These are phyloP conservation scores for Yarrowia deformans DNA, from an alignment of 805 yeast species.

Conservation along the genomic window DNA sequence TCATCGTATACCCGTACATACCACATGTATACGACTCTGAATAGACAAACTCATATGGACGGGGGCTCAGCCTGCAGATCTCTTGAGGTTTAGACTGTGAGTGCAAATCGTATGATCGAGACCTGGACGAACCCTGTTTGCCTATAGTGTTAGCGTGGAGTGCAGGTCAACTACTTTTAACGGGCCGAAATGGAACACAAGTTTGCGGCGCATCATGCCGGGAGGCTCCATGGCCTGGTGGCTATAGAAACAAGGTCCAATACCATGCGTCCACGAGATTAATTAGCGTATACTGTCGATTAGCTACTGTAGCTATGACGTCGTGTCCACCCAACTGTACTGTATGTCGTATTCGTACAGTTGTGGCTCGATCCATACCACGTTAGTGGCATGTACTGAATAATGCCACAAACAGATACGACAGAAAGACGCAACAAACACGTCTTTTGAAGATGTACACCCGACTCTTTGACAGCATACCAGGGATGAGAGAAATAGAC, in stretches of 20 bases:
- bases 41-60: neutral
- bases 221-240: no score
- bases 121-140: neutral
- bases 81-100: neutral
- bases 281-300: neutral
- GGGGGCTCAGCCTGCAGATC: conserved; percentile 36
- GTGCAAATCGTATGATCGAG: conserved; percentile 22
- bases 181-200: conserved; percentile 7
- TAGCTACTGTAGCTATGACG: no score
- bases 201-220: no score
- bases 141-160: conserved; percentile 11
- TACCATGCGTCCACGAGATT: neutral
- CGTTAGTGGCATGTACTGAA: neutral
- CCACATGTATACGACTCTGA: conserved; percentile 8
- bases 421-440: no score
- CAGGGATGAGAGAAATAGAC: no score
- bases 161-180: conserved; percentile 8
- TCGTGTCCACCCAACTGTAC: no score
- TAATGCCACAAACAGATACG: neutral
- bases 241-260: neutral
- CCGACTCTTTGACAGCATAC: no score
- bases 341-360: no score
- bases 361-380: no score
- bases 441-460: no score
- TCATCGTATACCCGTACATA: conserved; percentile 23